These are phyloP conservation scores for Lepidium didymum DNA, from an alignment of 345 rosid genomes.

Conservation along the genomic window DNA sequence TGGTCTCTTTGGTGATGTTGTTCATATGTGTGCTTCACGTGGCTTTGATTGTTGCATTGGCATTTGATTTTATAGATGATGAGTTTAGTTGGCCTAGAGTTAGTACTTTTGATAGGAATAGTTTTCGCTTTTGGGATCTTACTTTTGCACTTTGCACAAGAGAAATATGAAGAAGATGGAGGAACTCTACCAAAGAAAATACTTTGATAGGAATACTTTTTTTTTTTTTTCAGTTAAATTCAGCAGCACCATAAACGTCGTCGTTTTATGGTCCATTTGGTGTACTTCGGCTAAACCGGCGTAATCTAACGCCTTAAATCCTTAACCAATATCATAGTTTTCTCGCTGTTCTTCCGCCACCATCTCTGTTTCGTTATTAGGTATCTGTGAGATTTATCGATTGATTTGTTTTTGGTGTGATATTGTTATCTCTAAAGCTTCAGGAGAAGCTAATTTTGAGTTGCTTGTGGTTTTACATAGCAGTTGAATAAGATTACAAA, in stretches of 20 bases:
- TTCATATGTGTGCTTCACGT: conserved; percentile 12
- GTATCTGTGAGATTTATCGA: not conserved
- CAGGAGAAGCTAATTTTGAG: not conserved
- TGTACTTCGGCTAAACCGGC: not conserved
- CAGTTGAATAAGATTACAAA: not conserved
- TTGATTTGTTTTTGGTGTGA: not conserved
- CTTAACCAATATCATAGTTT: not conserved
- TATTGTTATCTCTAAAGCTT: not conserved
- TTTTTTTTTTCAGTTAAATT: not conserved
- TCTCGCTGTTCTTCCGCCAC: conserved; percentile 13
- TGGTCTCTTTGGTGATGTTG: conserved; percentile 8
- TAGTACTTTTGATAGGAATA: too few species aligned
- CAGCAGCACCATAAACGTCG: not conserved
- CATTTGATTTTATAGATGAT: conserved; percentile 7
- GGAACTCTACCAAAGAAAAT: not conserved
- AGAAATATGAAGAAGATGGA: not conserved
- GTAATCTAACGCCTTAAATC: not conserved
- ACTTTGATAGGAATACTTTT: too few species aligned
- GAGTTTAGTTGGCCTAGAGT: too few species aligned
- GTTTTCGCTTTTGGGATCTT: not conserved
- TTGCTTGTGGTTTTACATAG: not conserved
- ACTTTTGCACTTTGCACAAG: conserved; percentile 4
- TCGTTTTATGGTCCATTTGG: not conserved
- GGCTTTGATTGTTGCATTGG: conserved; percentile 13
- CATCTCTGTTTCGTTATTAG: conserved; percentile 8